Percentiles rank a stretch among this genome's conserved stretches.
phyloP scores from a whole-genome alignment of 805 yeast species.

The Schizosaccharomyces cryophilus region DNA sequence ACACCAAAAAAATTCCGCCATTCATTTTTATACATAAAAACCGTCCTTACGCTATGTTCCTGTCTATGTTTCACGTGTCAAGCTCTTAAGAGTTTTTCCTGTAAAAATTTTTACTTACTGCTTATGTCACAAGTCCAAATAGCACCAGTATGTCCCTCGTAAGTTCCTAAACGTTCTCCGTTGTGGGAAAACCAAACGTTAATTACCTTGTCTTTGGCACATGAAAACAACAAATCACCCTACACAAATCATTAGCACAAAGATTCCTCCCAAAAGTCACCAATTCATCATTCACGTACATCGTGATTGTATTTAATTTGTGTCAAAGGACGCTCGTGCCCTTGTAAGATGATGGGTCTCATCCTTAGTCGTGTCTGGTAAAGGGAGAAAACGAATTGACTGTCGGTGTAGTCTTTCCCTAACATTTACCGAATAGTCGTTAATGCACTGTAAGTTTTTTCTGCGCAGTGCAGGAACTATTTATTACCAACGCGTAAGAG shows the following conservation, averaged over 20 bases:
- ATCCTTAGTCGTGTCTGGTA: constrained; percentile 13
- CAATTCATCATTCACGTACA: background rate
- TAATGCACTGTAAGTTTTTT: no score
- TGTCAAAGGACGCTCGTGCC: constrained; percentile 93
- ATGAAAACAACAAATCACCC: constrained; percentile 81
- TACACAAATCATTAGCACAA: constrained; percentile 25
- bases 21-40: no score
- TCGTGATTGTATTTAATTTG: constrained; percentile 19
- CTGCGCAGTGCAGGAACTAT: no score
- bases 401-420: background rate
- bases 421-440: background rate
- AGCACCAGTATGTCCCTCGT: constrained; percentile 74
- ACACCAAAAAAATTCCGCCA: no score
- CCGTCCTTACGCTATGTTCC: no score
- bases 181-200: constrained; percentile 74
- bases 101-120: constrained; percentile 7
- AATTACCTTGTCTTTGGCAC: constrained; percentile 58
- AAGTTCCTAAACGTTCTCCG: constrained; percentile 91
- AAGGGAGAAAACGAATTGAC: background rate
- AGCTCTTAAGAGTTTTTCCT: no score
- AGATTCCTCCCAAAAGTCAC: background rate
- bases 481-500: no score
- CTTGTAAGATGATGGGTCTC: constrained; percentile 42
- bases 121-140: constrained; percentile 86
- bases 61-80: no score